phyloP scores from a whole-genome alignment of 2,329 filamentous ascomycete genomes.

The Gaeumannomyces tritici region DNA sequence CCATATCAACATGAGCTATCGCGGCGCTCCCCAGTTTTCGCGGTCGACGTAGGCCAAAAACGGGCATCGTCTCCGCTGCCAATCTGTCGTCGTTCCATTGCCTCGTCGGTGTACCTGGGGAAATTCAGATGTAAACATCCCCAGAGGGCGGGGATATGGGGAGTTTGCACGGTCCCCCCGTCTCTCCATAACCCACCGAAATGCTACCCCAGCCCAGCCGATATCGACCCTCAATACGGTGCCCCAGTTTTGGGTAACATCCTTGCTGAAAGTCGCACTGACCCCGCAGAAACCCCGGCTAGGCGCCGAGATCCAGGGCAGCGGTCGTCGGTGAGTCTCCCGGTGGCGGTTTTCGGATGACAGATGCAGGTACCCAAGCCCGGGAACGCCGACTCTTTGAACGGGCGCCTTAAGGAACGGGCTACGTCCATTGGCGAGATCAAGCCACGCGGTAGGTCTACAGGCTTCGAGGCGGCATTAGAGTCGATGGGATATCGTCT shows the following conservation, averaged over 20 bases:
- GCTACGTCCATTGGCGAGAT: too few relatives aligned
- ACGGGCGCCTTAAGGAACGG: too few relatives aligned
- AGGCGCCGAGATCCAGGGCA: background rate
- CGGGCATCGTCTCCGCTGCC: too few relatives aligned
- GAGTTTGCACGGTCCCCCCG: background rate
- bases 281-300: background rate
- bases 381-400: conserved; percentile 73
- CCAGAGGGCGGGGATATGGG: too few relatives aligned
- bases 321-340: background rate
- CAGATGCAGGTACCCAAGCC: conserved; percentile 56
- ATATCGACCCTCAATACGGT: background rate
- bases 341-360: background rate
- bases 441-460: too few relatives aligned
- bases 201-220: background rate
- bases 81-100: too few relatives aligned
- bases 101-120: background rate
- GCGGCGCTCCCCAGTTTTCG: background rate
- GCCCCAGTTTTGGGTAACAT: background rate
- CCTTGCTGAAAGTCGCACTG: background rate
- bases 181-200: background rate
- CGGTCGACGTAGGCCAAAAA: background rate
- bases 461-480: too few relatives aligned
- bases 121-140: background rate
- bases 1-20: background rate
- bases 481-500: too few relatives aligned